Base-by-base conservation (phyloP, 129 eudicot genomes). In the Apium graveolens region DNA sequence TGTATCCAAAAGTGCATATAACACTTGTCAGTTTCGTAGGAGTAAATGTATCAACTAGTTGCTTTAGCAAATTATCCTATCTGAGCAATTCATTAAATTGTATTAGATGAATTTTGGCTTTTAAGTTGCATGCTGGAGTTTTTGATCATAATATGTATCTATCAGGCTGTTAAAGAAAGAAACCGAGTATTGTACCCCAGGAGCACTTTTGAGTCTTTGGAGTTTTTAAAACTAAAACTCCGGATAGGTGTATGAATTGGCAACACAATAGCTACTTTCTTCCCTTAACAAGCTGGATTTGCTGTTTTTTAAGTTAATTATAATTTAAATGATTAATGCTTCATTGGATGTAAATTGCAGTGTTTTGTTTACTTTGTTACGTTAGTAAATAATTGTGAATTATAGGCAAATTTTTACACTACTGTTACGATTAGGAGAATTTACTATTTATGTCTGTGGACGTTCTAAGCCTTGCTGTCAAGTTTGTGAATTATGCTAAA, bases 321-420 rank as follows among this genome's bases (percentile, higher is more conserved):
- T 70, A 35, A 18, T 21, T 3, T 38, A 7, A 2, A 14, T 18
- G 21, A 5, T 70, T 21, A 34, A 34, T 7, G 26, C 8, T 17
- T 32, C 10, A 24, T 11, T 38, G 39, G 80, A 65, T 14, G 45
- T 24, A 24, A 48, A 57, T 77, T 81, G 77, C 88, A 94, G 97
- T 35, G 5, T 2, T 37, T 39, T n/a, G 0, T 60, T n/a, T 29
- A 60, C 34, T 41, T 41, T 41, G 8, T 41, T 8, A 41, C 7
- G 44, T 41, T 41, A 6, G 44, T 41, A 0, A 41, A 6, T 41
- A 41, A 6, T 41, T 41, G 44, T 41, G 44, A 41, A 7, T 5
- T 41, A 6, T 41, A 41, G 44, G 8, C 11, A 41, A 41, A 41
- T 6, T 41, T 41, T 41, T 41, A 41, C 44, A 41, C 11, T 8